phyloP scores from a whole-genome alignment of 805 yeast species.

The Yamadazyma scolyti region DNA sequence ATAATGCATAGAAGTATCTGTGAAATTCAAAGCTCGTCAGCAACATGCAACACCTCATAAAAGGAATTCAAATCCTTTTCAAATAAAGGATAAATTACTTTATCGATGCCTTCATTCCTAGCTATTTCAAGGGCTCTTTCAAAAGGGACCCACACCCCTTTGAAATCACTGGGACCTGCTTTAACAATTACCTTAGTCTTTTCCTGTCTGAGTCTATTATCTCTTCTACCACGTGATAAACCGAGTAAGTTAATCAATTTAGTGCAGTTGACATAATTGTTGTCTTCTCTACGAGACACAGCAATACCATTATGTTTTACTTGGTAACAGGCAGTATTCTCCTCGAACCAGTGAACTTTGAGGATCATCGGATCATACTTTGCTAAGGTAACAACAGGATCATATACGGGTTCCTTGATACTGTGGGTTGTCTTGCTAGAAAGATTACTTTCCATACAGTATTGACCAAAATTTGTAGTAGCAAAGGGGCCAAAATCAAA shows the following conservation, averaged over 20 bases:
- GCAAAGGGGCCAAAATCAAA: too few species aligned
- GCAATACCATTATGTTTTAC: constrained; percentile 29
- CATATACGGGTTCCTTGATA: background rate
- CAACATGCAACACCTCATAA: too few species aligned
- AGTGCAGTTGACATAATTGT: constrained; percentile 34
- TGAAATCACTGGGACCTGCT: constrained; percentile 36
- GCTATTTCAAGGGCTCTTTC: constrained; percentile 38
- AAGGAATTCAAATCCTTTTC: constrained; percentile 25
- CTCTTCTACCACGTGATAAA: constrained; percentile 38
- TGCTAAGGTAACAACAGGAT: background rate
- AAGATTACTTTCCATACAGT: constrained; percentile 5
- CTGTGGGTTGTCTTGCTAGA: constrained; percentile 3
- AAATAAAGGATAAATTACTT: constrained; percentile 30
- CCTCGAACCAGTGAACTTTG: constrained; percentile 36
- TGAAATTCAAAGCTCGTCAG: too few species aligned
- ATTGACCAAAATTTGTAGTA: too few species aligned
- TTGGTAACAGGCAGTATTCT: constrained; percentile 34
- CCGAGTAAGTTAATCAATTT: constrained; percentile 36
- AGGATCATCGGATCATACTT: constrained; percentile 29
- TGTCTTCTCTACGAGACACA: constrained; percentile 35
- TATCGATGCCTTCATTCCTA: constrained; percentile 36
- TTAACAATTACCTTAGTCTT: constrained; percentile 26
- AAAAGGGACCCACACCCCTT: constrained; percentile 42
- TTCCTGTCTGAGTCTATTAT: constrained; percentile 36
- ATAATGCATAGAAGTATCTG: too few species aligned